Conservation (phyloP, 2,329 filamentous ascomycete genomes). For the Ceratocystis albifundus region DNA sequence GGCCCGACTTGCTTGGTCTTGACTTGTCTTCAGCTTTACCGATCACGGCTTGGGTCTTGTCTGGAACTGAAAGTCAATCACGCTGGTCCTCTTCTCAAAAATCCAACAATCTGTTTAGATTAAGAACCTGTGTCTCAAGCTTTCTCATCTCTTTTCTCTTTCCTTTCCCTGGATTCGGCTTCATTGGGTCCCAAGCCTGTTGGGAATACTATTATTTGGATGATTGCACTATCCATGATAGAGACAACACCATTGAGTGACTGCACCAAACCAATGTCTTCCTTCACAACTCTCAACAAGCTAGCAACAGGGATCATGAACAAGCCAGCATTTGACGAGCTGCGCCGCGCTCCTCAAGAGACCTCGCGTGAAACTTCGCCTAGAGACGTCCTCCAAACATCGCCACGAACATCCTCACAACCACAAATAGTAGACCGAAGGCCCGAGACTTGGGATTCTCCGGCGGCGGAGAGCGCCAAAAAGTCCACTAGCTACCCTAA, state of each 20-base stretch:
- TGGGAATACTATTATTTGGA: not conserved
- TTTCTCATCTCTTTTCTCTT: not conserved
- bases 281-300: constrained; percentile 44
- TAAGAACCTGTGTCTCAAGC: not conserved
- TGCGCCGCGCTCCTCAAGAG: constrained; percentile 16
- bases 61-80: not conserved
- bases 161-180: not conserved
- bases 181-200: not conserved
- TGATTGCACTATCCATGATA: not conserved
- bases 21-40: constrained; percentile 1
- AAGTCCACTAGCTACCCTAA: constrained; percentile 17
- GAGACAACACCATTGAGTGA: constrained; percentile 1
- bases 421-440: constrained; percentile 15
- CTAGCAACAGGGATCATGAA: constrained; percentile 30
- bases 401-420: constrained; percentile 11
- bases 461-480: constrained; percentile 18
- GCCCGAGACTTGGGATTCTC: constrained; percentile 21
- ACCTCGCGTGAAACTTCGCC: constrained; percentile 15
- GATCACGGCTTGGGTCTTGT: not conserved
- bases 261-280: constrained; percentile 33
- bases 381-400: constrained; percentile 9
- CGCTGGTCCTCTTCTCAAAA: not conserved
- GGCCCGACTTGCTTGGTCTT: constrained; percentile 13
- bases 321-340: constrained; percentile 19
- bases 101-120: not conserved